A percentile compares a stretch with the other conserved stretches of the same genome.
These are phyloP conservation scores for Naganishia friedmannii DNA, from an alignment of 768 basidiomycete genomes.

Conservation along the genomic window DNA sequence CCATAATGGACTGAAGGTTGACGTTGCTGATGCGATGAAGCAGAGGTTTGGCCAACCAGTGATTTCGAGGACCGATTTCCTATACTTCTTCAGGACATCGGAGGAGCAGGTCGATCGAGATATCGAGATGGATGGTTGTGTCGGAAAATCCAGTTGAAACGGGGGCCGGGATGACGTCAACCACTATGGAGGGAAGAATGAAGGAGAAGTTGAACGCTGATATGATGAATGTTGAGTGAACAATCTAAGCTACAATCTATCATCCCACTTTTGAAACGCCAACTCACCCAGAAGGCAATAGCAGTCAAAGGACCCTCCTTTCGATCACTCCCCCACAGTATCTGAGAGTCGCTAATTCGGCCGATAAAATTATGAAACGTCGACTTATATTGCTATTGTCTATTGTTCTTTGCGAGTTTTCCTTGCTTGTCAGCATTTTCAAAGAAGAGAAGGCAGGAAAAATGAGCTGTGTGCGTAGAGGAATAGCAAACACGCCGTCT, in stretches of 20 bases:
- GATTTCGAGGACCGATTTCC: too few species aligned
- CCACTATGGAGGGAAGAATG: neutral
- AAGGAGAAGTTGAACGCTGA: too few species aligned
- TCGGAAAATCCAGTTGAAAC: neutral
- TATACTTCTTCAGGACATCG: too few species aligned
- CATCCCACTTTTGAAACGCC: too few species aligned
- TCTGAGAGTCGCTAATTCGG: too few species aligned
- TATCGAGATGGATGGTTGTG: neutral
- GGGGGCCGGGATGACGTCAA: constrained; percentile 1
- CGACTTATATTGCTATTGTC: neutral
- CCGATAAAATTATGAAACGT: neutral
- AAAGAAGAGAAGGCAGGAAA: too few species aligned
- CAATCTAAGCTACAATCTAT: neutral
- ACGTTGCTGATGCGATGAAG: too few species aligned
- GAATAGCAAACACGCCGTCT: too few species aligned
- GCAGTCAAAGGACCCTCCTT: neutral
- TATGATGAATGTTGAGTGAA: neutral
- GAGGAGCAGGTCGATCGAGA: neutral
- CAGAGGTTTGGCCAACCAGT: too few species aligned
- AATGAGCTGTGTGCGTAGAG: too few species aligned
- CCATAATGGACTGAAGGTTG: constrained; percentile 37
- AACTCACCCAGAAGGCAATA: too few species aligned
- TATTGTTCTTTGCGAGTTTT: neutral
- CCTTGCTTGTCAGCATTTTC: too few species aligned
- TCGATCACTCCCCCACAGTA: neutral